Evolutionary conservation across 805 yeast genomes (phyloP), one percentile per base, ranked within the genome.

Genomic region (Myxozyma neotropica): DNA sequence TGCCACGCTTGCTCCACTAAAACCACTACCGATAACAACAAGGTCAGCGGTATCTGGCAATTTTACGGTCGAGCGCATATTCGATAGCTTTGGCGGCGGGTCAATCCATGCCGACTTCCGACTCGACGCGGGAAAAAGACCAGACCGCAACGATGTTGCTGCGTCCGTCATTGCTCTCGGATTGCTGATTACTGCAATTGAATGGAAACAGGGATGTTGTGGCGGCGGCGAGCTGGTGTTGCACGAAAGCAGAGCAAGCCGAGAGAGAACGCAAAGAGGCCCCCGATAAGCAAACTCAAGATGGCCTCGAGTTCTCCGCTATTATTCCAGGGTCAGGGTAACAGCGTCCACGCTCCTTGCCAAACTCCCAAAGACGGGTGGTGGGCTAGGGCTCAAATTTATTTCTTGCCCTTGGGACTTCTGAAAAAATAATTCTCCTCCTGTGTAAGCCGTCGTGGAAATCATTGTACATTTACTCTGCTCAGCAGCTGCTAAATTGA

Each of bases 11-110:
- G 78, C 68, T 15, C 83, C 83, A 15, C 80, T 73, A 58, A 77
- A 77, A 4, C 83, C 82, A 1, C 79, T 73, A 4, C 82, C 82
- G 39, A 79, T 73, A 53, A 79, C 73, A 26, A 78, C 68, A 7
- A 76, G 69, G 56, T 79, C 81, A 10, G 70, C 73, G 24, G 70
- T 69, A 19, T 61, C 51, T 0, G 82, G 83, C 10, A 79, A 59
- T 7, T 8, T 31, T 5, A 55, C 23, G 6, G 64, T 36, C n/a
- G 63, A 45, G 13, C 60, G 48, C 27, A 43, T 44, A 26, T 42
- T 51, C 2, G 60, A 33, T 23, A 61, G 51, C 31, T 6, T 36
- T n/a, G 59, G 58, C 13, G 61, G 56, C 33, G 61, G 56, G 43
- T 55, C 59, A 12, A 55, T 33, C 64, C 65, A 61, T 7, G 65